Conservation (phyloP, 176 grass and related monocot genomes). For the Themeda triandra region DNA sequence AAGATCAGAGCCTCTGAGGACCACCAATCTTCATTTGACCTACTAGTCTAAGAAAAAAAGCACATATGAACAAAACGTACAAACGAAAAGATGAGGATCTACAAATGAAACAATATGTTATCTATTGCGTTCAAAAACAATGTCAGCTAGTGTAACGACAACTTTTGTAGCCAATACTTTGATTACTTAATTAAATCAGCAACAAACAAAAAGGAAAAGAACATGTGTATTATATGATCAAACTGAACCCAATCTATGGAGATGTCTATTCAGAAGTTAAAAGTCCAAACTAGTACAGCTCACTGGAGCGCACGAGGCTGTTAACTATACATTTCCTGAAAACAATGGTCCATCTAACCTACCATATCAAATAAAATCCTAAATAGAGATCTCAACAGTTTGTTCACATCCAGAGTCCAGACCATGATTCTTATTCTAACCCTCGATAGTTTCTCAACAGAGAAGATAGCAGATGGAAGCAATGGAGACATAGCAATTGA, state of each 20-base stretch:
- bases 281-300: neutral
- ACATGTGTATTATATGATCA: neutral
- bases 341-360: neutral
- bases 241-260: neutral
- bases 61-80: neutral
- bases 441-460: slow-evolving; percentile 25
- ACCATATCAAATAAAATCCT: neutral
- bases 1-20: slow-evolving; percentile 13
- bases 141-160: neutral
- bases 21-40: neutral
- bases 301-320: neutral
- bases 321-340: neutral
- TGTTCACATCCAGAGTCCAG: neutral
- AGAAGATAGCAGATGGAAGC: slow-evolving; percentile 68
- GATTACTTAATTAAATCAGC: neutral
- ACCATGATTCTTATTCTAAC: neutral
- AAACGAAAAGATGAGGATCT: slow-evolving; percentile 5
- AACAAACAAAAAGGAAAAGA: neutral
- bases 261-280: neutral
- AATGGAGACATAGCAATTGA: slow-evolving; percentile 76
- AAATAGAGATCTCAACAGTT: neutral
- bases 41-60: neutral
- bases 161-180: neutral
- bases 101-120: neutral
- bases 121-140: neutral